Evolutionary conservation across 225 moss, liverwort and hornwort genomes (phyloP), one percentile per base, ranked within the genome.

Genomic region (Neckera pumila): DNA sequence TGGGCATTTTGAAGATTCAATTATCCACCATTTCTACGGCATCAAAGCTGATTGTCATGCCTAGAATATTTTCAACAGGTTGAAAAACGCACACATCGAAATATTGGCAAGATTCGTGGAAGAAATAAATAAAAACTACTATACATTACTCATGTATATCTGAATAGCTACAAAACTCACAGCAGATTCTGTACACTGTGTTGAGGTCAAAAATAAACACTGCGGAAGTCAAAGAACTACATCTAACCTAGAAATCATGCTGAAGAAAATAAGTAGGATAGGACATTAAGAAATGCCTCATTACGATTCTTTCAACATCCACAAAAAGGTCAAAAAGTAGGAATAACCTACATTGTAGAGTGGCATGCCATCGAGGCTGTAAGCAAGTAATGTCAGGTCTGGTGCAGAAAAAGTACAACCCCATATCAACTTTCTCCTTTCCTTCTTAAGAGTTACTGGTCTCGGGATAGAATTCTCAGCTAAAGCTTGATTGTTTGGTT

Each of bases 351-450:
- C 94, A 91, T 94, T 92, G 87, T 93, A 94, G 51, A 95, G 92
- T 71, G 93, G 92, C 90, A 92, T 92, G 91, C 95, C 96, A 87
- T 92, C 90, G 78, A 89, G 94, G 87, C 96, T 94, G 77, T 93
- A 94, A 84, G 94, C 94, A 87, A 94, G 87, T 63, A 97, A 71
- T 62, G 90, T 92, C 89, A 98, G 91, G 67, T 97, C 97, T 54
- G 98, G 98, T 77, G 94, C 94, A 85, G 97, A 97, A 90, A 97
- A 91, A 75, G 97, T 95, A 86, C 98, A 98, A 70, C 96, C 94
- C 97, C 97, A 98, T 53, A 91, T 89, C 72, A 97, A 84, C 92
- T 93, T 96, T 78, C 92, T 89, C 86, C 87, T 90, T 76, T 83
- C 66, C 87, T 93, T 94, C 92, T 94, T 90, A 57, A 83, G 81